Base-by-base conservation (phyloP, 352 stramenopile genomes). In the Phytophthora tentaculata region DNA sequence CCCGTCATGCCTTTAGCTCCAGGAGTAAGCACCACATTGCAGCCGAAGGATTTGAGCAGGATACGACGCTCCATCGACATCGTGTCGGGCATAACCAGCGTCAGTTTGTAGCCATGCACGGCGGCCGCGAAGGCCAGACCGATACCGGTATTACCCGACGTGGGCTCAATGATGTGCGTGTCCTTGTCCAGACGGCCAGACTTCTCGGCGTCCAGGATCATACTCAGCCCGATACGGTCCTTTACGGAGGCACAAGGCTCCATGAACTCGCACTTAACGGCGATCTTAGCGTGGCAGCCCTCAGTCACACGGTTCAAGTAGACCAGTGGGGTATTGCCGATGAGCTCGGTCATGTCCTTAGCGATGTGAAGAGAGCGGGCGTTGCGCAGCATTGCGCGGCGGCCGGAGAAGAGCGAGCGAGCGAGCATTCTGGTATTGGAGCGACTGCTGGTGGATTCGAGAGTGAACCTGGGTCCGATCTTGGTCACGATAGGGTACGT, bases 41-140 rank as follows among this genome's bases (percentile, higher is more conserved):
- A 95, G 52, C 92, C 93, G 52, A 97, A 97, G 1, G 94, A 91
- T 82, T 98, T 98, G 59, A 99, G 84, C 32, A 98, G 70, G 47
- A 99, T 97, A 29, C 95, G 94, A 68, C 96, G 91, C 80, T 99
- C 96, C 92, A 98, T 98, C 32, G 81, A 95, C 95, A 98, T 98
- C 49, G 86, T 94, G 83, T 98, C 95, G 10, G 96, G 96, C 95
- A 99, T 98, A 61, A 97, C 97, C 7, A 99, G 82, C 63, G 96
- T 97, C 35, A 98, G 71, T 67, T 96, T 92, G 80, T 97, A 97
- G 55, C 96, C 95, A 32, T 84, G 81, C 68, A 95, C 90, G 10
- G 91, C 88, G 10, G 88, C 88, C 26, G 97, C 94, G 72, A 98
- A 97, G 28, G 96, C 95, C 19, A 98, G 78, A 12, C 91, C 94